phyloP scores from a whole-genome alignment of 768 basidiomycete genomes.

The Tricholoma sp. region DNA sequence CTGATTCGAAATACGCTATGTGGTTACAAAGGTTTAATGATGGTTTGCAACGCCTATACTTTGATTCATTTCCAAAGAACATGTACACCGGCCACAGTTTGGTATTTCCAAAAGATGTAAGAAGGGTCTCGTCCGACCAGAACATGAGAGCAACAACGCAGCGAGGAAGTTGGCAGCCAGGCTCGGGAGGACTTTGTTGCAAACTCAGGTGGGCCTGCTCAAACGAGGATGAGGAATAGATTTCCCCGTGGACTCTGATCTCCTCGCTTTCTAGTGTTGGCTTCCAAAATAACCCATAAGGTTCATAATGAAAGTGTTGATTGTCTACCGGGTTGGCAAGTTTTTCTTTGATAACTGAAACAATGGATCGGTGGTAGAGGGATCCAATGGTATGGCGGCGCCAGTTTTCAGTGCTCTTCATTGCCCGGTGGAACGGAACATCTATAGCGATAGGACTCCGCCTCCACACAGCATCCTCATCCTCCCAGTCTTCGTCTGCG shows the following conservation, averaged over 20 bases:
- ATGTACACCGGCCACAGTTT: constrained; percentile 30
- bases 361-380: constrained; percentile 15
- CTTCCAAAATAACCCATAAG: constrained; percentile 14
- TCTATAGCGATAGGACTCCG: constrained; percentile 1
- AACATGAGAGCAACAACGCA: too few species aligned
- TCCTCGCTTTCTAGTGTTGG: not conserved
- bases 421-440: constrained; percentile 8
- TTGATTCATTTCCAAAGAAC: constrained; percentile 28
- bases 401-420: not conserved
- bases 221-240: constrained; percentile 11
- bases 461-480: constrained; percentile 15
- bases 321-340: constrained; percentile 1
- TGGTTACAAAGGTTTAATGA: constrained; percentile 17
- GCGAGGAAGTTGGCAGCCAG: constrained; percentile 10
- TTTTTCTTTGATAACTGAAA: constrained; percentile 13
- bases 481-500: not conserved
- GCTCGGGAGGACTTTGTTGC: not conserved
- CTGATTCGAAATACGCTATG: constrained; percentile 21
- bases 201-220: constrained; percentile 7
- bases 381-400: not conserved
- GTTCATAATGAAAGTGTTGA: constrained; percentile 14
- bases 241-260: constrained; percentile 11
- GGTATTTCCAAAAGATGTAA: constrained; percentile 24
- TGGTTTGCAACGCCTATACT: constrained; percentile 23
- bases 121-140: constrained; percentile 25